phyloP scores from a whole-genome alignment of 441 rosid species.

The Breynia disticha region DNA sequence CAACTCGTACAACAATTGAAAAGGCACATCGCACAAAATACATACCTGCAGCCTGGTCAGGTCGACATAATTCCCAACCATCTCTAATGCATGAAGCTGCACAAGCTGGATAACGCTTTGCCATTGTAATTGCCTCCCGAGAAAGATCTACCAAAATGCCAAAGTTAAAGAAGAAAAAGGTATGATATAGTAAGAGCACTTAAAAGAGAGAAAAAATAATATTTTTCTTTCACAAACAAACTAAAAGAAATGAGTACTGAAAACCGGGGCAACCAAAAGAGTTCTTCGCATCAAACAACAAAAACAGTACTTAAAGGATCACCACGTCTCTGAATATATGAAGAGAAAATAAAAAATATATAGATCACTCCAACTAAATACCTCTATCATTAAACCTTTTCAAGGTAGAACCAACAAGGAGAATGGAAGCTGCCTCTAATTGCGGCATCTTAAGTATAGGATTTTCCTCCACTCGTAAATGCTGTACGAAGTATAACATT shows the following conservation, averaged over 20 bases:
- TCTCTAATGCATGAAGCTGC: conserved; percentile 85
- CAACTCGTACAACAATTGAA: not conserved
- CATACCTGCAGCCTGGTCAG: conserved; percentile 83
- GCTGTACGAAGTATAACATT: conserved; percentile 43
- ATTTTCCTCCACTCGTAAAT: conserved; percentile 97
- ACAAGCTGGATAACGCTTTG: conserved; percentile 88
- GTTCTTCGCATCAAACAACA: not conserved
- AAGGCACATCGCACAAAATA: conserved; percentile 9
- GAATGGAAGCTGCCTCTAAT: conserved; percentile 87
- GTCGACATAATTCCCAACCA: conserved; percentile 95
- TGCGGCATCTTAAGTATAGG: conserved; percentile 93
- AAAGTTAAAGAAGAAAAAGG: conserved; percentile 9
- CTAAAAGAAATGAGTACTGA: too few species aligned
- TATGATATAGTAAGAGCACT: conserved; percentile 5
- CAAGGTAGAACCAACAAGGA: conserved; percentile 93
- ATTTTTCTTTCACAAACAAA: too few species aligned
- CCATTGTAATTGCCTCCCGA: conserved; percentile 72
- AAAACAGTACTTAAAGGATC: too few species aligned
- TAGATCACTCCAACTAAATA: conserved; percentile 14
- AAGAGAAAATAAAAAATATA: not conserved
- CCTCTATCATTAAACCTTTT: conserved; percentile 99
- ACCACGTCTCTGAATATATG: not conserved
- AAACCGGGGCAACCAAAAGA: too few species aligned
- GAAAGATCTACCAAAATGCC: conserved; percentile 58
- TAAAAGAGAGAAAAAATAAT: too few species aligned